A percentile compares a stretch with the other conserved stretches of the same genome.
Evolutionary conservation across 768 basidiomycete species (phyloP).

Genomic region (Rhizopogon roseolus): DNA sequence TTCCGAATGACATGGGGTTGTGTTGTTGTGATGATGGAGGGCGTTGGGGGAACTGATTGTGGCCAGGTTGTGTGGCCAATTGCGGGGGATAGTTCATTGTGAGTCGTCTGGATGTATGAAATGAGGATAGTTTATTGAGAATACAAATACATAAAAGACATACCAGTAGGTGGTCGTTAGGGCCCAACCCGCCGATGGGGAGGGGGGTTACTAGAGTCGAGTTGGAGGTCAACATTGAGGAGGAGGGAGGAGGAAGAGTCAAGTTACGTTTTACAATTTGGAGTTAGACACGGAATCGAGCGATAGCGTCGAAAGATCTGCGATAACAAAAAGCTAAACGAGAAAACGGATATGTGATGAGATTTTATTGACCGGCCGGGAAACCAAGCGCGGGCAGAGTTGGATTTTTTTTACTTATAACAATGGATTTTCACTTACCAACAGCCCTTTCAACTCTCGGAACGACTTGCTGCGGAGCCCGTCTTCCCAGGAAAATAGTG

Average conservation of each 20-base stretch:
- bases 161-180: constrained; percentile 8
- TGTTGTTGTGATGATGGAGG: constrained; percentile 9
- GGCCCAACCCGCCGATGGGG: constrained; percentile 6
- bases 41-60: constrained; percentile 18
- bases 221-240: not conserved
- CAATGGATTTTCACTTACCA: constrained; percentile 4
- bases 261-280: constrained; percentile 11
- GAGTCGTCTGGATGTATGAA: not conserved
- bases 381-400: constrained; percentile 1
- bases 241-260: not conserved
- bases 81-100: not conserved
- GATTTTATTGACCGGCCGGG: constrained; percentile 11
- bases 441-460: constrained; percentile 6
- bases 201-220: not conserved
- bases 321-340: constrained; percentile 12
- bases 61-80: constrained; percentile 7
- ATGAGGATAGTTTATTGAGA: not conserved
- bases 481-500: constrained; percentile 17
- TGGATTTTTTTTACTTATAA: constrained; percentile 5
- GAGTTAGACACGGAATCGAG: constrained; percentile 4
- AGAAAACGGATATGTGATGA: constrained; percentile 7
- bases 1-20: constrained; percentile 13
- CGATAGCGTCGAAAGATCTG: constrained; percentile 11
- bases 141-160: not conserved
- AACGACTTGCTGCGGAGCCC: constrained; percentile 14